Conservation (phyloP, 2,329 filamentous ascomycete genomes). For the Colletotrichum siamense region DNA sequence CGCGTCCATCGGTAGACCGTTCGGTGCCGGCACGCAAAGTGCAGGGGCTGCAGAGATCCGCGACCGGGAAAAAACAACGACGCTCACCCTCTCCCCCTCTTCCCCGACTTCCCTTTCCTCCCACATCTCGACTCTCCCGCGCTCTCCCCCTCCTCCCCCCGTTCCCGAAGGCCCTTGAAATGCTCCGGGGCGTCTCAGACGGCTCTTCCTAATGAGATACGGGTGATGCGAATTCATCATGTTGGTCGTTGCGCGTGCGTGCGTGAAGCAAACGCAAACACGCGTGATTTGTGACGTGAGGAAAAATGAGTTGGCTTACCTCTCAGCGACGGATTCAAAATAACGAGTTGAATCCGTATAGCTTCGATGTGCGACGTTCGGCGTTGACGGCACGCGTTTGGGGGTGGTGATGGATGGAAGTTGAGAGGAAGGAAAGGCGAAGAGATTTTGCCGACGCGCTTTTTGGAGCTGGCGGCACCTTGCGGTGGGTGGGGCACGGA, state of each 20-base stretch:
- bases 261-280: neutral
- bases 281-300: neutral
- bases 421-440: neutral
- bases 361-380: neutral
- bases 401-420: neutral
- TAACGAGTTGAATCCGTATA: neutral
- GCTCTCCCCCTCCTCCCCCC: neutral
- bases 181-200: slow-evolving; percentile 43
- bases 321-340: neutral
- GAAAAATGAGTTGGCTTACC: neutral
- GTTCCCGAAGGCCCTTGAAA: neutral
- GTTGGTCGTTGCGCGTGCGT: neutral
- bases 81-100: neutral
- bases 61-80: neutral
- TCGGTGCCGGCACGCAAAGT: neutral
- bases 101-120: neutral
- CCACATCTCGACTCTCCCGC: neutral
- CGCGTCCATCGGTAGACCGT: neutral
- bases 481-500: neutral
- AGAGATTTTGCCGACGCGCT: neutral
- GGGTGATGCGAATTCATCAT: slow-evolving; percentile 47
- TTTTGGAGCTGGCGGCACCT: neutral
- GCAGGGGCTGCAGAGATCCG: slow-evolving; percentile 25
- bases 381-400: neutral
- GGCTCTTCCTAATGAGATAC: slow-evolving; percentile 50